phyloP scores from a whole-genome alignment of 2,329 filamentous ascomycete species.

The Xylariomycetidae sp. region DNA sequence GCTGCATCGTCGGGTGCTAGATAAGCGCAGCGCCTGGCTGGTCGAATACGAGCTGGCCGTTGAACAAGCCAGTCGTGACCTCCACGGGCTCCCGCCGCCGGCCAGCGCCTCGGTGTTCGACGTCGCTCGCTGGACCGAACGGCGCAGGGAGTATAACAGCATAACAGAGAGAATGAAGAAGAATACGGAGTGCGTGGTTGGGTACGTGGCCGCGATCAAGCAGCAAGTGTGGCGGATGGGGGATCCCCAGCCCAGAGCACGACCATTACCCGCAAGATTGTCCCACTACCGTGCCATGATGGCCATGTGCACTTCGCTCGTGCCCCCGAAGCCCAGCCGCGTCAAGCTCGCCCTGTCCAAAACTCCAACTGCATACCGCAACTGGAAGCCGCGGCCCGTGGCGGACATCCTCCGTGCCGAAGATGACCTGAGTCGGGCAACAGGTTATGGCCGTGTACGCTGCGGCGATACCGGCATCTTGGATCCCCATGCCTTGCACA shows the following conservation, averaged over 20 bases:
- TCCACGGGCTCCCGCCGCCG: background rate
- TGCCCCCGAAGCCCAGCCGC: background rate
- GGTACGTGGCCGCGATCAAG: background rate
- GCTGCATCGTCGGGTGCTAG: background rate
- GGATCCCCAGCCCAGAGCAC: background rate
- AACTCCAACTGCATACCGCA: background rate
- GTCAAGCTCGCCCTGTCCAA: background rate
- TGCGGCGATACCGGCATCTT: background rate
- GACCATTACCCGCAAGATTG: background rate
- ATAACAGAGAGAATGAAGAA: background rate
- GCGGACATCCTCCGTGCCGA: background rate
- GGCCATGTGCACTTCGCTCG: background rate
- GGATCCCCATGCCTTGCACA: background rate
- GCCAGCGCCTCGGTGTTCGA: background rate
- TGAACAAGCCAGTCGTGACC: background rate
- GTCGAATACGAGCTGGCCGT: background rate
- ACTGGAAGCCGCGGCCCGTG: background rate
- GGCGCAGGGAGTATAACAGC: background rate
- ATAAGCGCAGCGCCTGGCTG: background rate
- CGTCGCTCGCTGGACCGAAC: background rate
- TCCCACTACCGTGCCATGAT: background rate
- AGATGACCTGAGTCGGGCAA: background rate
- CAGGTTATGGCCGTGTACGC: background rate
- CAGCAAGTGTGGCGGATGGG: background rate
- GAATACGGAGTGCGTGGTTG: background rate